phyloP scores from a whole-genome alignment of 257 asterid species.

The Prunella vulgaris region DNA sequence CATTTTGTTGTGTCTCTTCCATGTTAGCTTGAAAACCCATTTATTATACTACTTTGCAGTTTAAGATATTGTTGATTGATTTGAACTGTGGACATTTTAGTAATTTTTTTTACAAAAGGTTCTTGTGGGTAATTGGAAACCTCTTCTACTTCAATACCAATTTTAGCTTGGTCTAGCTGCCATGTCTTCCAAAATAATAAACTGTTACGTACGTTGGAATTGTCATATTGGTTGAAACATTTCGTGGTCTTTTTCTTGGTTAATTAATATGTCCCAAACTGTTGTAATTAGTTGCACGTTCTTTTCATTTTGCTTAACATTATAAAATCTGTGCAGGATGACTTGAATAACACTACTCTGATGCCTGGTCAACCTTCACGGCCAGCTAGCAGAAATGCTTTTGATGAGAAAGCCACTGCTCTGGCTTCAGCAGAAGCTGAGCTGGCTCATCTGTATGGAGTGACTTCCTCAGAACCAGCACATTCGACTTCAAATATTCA shows the following conservation, averaged over 20 bases:
- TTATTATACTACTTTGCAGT: background rate
- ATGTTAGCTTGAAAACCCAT: background rate
- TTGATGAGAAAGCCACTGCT: constrained; percentile 49
- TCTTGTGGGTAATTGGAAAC: background rate
- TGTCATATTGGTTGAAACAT: background rate
- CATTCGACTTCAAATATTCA: constrained; percentile 44
- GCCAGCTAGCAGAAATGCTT: constrained; percentile 73
- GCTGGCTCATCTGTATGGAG: constrained; percentile 50
- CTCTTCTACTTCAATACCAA: background rate
- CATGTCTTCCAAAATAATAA: background rate
- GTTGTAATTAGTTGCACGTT: background rate
- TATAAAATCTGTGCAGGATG: constrained; percentile 55
- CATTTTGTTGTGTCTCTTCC: background rate
- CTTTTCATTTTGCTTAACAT: background rate
- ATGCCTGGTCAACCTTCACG: constrained; percentile 72
- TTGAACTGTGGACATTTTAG: background rate
- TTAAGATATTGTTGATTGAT: background rate
- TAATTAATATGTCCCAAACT: background rate
- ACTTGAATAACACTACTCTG: constrained; percentile 52
- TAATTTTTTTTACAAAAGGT: background rate
- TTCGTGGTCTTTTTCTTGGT: background rate
- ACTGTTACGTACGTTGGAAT: background rate
- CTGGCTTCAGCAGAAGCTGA: constrained; percentile 61
- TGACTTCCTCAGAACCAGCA: constrained; percentile 45
- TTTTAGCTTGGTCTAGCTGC: background rate